Evolutionary conservation across 345 rosid species (phyloP).

Genomic region (Ceriops zippeliana): DNA sequence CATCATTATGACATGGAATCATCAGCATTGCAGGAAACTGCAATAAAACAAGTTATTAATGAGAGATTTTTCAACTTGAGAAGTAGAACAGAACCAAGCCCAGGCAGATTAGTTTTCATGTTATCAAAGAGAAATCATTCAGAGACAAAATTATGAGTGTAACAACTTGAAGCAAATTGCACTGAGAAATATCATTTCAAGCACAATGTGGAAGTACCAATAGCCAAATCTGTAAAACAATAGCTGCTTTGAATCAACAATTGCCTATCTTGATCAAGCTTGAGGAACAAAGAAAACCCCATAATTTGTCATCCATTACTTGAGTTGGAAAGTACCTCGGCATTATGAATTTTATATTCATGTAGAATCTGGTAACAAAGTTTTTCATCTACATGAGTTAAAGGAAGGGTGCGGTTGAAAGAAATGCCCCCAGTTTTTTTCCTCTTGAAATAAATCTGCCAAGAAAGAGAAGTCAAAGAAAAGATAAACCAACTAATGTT

Average conservation of each 20-base stretch:
- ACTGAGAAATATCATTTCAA: too few relatives aligned
- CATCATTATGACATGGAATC: too few relatives aligned
- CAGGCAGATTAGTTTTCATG: background rate
- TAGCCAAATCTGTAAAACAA: background rate
- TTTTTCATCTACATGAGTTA: constrained; percentile 95
- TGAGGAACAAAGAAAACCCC: background rate
- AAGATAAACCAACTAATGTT: constrained; percentile 8
- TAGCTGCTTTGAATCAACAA: background rate
- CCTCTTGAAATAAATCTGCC: constrained; percentile 91
- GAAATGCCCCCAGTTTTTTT: constrained; percentile 98
- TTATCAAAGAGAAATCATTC: background rate
- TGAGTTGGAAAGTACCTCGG: constrained; percentile 58
- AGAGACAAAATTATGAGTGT: too few relatives aligned
- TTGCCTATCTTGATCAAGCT: background rate
- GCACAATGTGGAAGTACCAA: background rate
- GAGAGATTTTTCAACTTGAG: background rate
- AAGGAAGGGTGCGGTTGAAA: constrained; percentile 80
- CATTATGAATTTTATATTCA: constrained; percentile 99
- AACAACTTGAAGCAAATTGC: too few relatives aligned
- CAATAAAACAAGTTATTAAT: background rate
- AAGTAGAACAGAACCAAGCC: background rate
- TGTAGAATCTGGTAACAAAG: constrained; percentile 98
- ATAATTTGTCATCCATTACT: constrained; percentile 1
- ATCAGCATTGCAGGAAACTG: too few relatives aligned
- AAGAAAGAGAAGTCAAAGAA: constrained; percentile 20